Evolutionary conservation across 306 rosid species (phyloP).

Genomic region (Gleditsia sinensis): DNA sequence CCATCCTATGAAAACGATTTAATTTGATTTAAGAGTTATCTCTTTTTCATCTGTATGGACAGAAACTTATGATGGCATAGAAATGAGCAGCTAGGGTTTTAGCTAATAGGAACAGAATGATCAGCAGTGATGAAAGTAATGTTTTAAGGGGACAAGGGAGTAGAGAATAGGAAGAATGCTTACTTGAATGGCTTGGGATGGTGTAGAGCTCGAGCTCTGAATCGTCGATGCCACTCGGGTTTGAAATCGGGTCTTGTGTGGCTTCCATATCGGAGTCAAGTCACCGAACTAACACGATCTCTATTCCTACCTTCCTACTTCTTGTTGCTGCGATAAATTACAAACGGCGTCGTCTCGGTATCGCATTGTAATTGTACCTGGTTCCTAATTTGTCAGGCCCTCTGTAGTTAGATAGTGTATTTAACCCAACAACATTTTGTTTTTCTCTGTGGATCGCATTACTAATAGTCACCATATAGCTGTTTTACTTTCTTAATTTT

Average conservation of each 20-base stretch:
- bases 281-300: neutral
- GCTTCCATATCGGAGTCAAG: slow-evolving; percentile 47
- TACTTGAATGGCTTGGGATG: slow-evolving; percentile 88
- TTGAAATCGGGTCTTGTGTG: slow-evolving; percentile 52
- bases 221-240: slow-evolving; percentile 57
- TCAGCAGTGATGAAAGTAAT: neutral
- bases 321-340: neutral
- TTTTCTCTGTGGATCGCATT: too few relatives aligned
- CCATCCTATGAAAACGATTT: slow-evolving; percentile 66
- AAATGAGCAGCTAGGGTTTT: slow-evolving; percentile 35
- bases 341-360: neutral
- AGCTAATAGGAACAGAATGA: neutral
- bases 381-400: too few relatives aligned
- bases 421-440: too few relatives aligned
- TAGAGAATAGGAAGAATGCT: slow-evolving; percentile 26
- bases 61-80: neutral
- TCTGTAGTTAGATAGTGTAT: too few relatives aligned
- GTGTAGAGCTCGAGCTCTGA: slow-evolving; percentile 95
- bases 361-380: neutral
- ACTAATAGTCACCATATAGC: too few relatives aligned
- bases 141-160: neutral
- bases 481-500: too few relatives aligned
- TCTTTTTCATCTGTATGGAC: neutral
- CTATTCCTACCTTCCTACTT: neutral
- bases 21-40: neutral